Conservation (phyloP, 192 early-diverging fungal species). For the Backusella luteola region DNA sequence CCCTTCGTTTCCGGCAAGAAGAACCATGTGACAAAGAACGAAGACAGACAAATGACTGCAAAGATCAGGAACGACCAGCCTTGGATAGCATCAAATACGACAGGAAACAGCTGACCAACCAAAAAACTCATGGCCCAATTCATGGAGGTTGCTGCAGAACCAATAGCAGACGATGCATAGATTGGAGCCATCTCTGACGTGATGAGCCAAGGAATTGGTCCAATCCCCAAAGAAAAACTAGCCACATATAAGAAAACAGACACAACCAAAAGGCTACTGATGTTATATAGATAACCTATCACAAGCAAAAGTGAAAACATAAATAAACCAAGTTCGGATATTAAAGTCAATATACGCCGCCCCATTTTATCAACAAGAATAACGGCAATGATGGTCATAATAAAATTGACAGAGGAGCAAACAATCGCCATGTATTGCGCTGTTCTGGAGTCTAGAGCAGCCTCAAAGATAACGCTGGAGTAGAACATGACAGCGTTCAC, state of each 20-base stretch:
- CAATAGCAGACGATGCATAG: constrained; percentile 46
- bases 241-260: constrained; percentile 51
- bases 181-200: constrained; percentile 55
- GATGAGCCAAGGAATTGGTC: constrained; percentile 57
- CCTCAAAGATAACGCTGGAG: constrained; percentile 55
- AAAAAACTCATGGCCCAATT: constrained; percentile 51
- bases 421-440: constrained; percentile 45
- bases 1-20: constrained; percentile 57
- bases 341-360: constrained; percentile 64
- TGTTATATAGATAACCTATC: constrained; percentile 19
- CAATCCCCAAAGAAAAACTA: constrained; percentile 55
- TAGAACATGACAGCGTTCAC: constrained; percentile 88
- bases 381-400: constrained; percentile 83
- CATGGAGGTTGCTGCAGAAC: constrained; percentile 40
- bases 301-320: constrained; percentile 50
- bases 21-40: constrained; percentile 35
- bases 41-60: constrained; percentile 39
- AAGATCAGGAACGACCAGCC: constrained; percentile 53
- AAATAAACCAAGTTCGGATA: constrained; percentile 59
- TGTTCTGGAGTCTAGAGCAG: constrained; percentile 39
- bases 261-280: constrained; percentile 23
- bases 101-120: constrained; percentile 54
- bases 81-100: constrained; percentile 36
- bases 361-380: constrained; percentile 82
- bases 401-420: constrained; percentile 76